Base-by-base conservation (phyloP, 331 rosid species). In the Acacia pycnantha region DNA sequence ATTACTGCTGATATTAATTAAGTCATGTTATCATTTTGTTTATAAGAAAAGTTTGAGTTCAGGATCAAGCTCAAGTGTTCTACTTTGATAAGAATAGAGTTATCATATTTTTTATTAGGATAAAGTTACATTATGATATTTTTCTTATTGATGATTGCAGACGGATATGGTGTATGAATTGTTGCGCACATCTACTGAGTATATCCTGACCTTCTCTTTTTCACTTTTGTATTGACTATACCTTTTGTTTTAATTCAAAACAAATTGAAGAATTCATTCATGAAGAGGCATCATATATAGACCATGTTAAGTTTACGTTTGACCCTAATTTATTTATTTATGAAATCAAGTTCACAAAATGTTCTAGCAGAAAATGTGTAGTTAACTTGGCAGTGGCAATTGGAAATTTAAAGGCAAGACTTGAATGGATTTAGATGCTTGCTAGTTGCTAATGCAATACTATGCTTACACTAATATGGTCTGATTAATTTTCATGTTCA, bases 161-260 rank as follows among this genome's bases (percentile, higher is more conserved):
- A 95, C 98, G 74, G 98, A 93, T 83, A 95, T 95, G 98, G 98
- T 95, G 35, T 95, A 95, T 72, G 98, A 95, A 78, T 88, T 95
- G 90, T 81, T 95, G 89, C 97, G 98, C 73, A 92, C 98, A 27
- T 89, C 98, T 26, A 95, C 98, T 74, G 98, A 95, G 98, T 95
- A 95, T 70, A 95, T 66, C 78, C 84, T 50, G 15, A 11, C 68
- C 59, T 82, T 75, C 70, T 81, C 77, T 81, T 22, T 24, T 61
- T 54, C 26, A 47, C 83, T 44, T 37, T 47, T 48, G 26, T 53
- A 77, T 50, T 43, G 67, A 47, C 54, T 51, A 44, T 4, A 12
- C 62, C 6, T 78, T 70, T 54, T 26, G 8, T 18, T 33, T 77
- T 54, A 65, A 68, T 50, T 58, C 35, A 27, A 61, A 67, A 47